phyloP scores from a whole-genome alignment of 495 filamentous ascomycete species.

The Neurospora terricola region DNA sequence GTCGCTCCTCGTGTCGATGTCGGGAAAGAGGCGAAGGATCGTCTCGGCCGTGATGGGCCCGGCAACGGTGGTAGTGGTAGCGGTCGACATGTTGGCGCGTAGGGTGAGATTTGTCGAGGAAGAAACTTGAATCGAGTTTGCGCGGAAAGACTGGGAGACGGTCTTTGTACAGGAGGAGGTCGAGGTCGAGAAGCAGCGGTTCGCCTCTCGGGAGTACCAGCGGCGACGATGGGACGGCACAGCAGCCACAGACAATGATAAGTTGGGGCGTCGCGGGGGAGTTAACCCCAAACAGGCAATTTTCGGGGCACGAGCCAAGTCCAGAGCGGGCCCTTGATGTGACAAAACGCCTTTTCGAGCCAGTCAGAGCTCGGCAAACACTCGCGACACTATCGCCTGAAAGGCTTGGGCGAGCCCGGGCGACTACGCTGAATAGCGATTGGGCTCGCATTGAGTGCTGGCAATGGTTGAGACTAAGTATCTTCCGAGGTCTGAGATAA shows the following conservation, averaged over 20 bases:
- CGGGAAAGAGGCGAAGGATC: constrained; percentile 82
- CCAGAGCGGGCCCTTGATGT: neutral
- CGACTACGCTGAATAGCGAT: neutral
- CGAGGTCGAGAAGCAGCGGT: neutral
- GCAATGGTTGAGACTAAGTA: neutral
- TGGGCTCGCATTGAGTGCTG: neutral
- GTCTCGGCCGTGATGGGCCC: constrained; percentile 70
- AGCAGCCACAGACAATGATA: neutral
- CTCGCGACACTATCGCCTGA: neutral
- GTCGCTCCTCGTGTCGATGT: constrained; percentile 83
- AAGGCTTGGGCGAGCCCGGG: neutral
- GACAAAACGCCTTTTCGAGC: neutral
- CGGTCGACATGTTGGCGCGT: constrained; percentile 20
- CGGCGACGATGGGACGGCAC: neutral
- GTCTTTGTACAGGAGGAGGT: neutral
- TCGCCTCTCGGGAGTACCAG: neutral
- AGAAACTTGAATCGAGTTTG: neutral
- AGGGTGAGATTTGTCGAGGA: neutral
- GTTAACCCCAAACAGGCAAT: neutral
- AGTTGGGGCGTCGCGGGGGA: neutral
- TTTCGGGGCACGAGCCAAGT: neutral
- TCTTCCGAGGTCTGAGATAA: neutral
- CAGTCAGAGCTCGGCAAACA: neutral
- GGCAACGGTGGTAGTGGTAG: constrained; percentile 28
- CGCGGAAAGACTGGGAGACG: neutral